Base-by-base conservation (phyloP, 257 asterid species). In the Petunia axillaris region DNA sequence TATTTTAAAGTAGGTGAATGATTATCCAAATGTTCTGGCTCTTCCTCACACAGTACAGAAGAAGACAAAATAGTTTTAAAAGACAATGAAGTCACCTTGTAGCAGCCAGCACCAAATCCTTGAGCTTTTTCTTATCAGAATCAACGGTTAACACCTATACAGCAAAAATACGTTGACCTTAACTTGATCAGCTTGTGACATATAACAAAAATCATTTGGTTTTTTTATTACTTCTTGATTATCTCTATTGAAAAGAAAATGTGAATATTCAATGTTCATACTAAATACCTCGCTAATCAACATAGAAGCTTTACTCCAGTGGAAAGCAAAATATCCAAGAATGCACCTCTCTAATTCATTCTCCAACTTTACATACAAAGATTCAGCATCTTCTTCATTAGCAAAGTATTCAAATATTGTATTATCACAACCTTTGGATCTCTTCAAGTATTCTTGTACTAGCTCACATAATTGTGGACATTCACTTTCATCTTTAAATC, bases 321-420 rank as follows among this genome's bases (percentile, higher is more conserved):
- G 89, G 75, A 95, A 95, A 15, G 97, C 92, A 78, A 95, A 92
- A 83, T 95, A 95, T 0, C 87, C 88, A 81, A 93, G 93, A 82
- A 95, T 89, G 86, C 97, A 95, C 83, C 97, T 92, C 84, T 95
- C 99, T 15, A 95, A 85, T 81, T 95, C 98, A 77, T 93, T 90
- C 25, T 91, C 91, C 78, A 95, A 82, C 80, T 92, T 91, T 14
- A 92, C 93, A 81, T 82, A 93, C 83, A 95, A 83, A 80, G 81
- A 82, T 60, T 85, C 92, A 50, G 90, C 88, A 81, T 86, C 79
- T 78, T 81, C 25, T 64, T 88, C 87, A 55, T 62, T 79, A 0
- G 90, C 83, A 64, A 93, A 88, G 81, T 93, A 93, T 73, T 89
- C 98, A 63, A 84, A 93, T 2, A 95, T 88, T 77, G 84, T 90